Base-by-base conservation (phyloP, 768 basidiomycete species). In the Collybia sp. region DNA sequence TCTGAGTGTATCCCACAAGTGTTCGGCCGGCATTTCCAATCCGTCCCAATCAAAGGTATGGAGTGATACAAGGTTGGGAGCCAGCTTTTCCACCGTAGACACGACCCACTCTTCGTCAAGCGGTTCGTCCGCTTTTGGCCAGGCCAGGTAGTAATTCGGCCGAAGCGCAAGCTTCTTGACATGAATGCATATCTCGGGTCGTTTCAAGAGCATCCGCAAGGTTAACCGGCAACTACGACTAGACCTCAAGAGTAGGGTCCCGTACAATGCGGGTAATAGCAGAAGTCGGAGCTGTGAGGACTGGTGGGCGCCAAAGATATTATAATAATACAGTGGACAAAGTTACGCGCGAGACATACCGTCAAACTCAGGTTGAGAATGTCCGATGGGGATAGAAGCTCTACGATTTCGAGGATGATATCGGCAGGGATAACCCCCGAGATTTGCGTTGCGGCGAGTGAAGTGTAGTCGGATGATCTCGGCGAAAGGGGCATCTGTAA, bases 331-430 rank as follows among this genome's bases (percentile, higher is more conserved):
- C n/a, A 12, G 40, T 42, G 17, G 25, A 12, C n/a, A 40, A 25
- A 8, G 8, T 25, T 8, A 25, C 25, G 25, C 4, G 44, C 20
- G 9, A n/a, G 12, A 59, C 70, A 33, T 49, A 75, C 73, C 17
- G 69, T 61, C 17, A 73, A 49, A 51, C 70, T 73, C 53, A 73
- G 58, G 49, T 46, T 72, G 32, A 73, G 60, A 40, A 75, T 63
- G 46, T 75, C 73, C 3, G 53, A 49, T n/a, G 66, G 59, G 0
- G 58, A 42, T 16, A 75, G 51, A 0, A 65, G 51, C 40, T 66
- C 60, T 5, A 61, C 68, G 30, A 75, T 68, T 46, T 69, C 71
- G 15, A 59, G 54, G 1, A 73, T 54, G 19, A 75, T 59, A 31
- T 75, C 73, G 6, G 56, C 58, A 12, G 72, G 71, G 6, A 73